Base-by-base conservation (phyloP, 2,329 filamentous ascomycete species). In the Fusarium ramigenum region DNA sequence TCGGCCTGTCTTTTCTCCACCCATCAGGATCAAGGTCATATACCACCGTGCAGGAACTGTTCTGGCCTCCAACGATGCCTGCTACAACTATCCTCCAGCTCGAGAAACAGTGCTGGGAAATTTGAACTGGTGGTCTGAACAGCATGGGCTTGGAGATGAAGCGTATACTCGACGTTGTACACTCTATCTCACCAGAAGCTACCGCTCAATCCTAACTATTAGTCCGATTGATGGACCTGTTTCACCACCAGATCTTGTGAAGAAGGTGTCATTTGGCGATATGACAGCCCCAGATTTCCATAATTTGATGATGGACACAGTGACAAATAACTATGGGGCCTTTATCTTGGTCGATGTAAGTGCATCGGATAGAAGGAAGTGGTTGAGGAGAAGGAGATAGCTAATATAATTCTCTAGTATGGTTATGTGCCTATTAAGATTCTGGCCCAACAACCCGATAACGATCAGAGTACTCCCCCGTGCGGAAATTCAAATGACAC, bases 191-290 rank as follows among this genome's bases (percentile, higher is more conserved):
- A 75, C 76, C 19, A 59, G 54, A 18, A 69, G 53, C 25, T 14
- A 37, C 21, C 18, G 50, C 12, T 63, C 73, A 9, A 58, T 57
- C 19, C 59, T 76, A 21, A 39, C 60, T 14, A 57, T 77, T 9
- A 28, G 58, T 9, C 52, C 60, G 12, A 54, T 49, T 4, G 47
- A 34, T 9, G 72, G 75, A 4, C 56, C 69, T 28, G 68, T 76
- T 21, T 40, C 64, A 11, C 64, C 75, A 19, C 52, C 39, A 7
- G 62, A 81, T 66, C 65, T 79, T 60, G 79, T 81, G 69, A 77
- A 78, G 69, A 78, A 76, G 25, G 39, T 78, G n/a, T 75, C 78
- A 49, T 74, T 80, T 43, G 77, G 74, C n/a, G 62, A 72, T 46
- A 57, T 69, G 9, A 67, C 79, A 30, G 72, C 72, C 42, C 73